Percentiles rank a stretch among this genome's conserved stretches.
phyloP scores from a whole-genome alignment of 176 grass and related monocot species.

The Guadua angustifolia region DNA sequence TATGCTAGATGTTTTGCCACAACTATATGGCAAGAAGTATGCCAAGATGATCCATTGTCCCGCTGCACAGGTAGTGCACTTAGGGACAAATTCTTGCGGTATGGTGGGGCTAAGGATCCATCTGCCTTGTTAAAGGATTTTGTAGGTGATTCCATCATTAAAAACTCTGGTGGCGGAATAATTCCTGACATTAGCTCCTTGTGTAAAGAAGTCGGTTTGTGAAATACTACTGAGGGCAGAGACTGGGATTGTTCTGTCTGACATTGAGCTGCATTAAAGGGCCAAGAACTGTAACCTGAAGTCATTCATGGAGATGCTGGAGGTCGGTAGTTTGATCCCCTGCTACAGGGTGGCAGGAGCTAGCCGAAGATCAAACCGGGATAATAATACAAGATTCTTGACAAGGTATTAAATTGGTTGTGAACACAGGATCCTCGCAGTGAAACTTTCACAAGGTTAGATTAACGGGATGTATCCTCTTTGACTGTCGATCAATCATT shows the following conservation, averaged over 20 bases:
- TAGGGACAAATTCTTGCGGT: conserved; percentile 62
- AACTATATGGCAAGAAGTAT: conserved; percentile 90
- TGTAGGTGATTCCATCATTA: conserved; percentile 64
- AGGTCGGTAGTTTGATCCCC: conserved; percentile 15
- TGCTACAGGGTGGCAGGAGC: background rate
- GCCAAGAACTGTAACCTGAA: conserved; percentile 3
- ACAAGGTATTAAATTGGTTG: conserved; percentile 18
- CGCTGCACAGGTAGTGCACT: conserved; percentile 55
- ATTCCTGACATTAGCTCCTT: conserved; percentile 72
- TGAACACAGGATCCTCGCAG: background rate
- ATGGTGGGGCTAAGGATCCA: conserved; percentile 81
- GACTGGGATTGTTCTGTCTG: background rate
- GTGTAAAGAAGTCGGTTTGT: conserved; percentile 69
- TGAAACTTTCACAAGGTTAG: background rate
- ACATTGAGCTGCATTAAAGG: background rate
- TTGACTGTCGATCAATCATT: background rate
- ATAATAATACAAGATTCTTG: background rate
- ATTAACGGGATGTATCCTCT: background rate
- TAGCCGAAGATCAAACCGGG: background rate
- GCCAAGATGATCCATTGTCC: conserved; percentile 75
- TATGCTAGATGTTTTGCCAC: conserved; percentile 92
- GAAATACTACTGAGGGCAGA: conserved; percentile 7
- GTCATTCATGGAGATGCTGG: conserved; percentile 6
- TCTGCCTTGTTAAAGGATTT: conserved; percentile 71
- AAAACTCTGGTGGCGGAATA: conserved; percentile 57